phyloP scores from a whole-genome alignment of 2,329 filamentous ascomycete species.

The Xylaria polymorpha region DNA sequence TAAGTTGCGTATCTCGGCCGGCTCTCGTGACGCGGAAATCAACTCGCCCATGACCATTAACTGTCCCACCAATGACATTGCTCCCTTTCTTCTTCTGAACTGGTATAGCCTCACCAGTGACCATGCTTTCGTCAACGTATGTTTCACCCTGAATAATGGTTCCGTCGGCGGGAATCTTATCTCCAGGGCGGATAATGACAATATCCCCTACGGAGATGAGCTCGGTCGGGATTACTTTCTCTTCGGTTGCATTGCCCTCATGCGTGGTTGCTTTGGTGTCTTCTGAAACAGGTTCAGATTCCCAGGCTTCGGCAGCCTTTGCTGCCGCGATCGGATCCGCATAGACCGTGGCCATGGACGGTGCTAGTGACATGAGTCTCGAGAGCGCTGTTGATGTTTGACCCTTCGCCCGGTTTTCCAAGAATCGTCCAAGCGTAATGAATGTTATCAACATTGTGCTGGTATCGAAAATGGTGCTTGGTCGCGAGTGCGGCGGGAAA shows the following conservation, averaged over 20 bases:
- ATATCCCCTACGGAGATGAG: conserved; percentile 94
- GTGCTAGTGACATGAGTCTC: conserved; percentile 92
- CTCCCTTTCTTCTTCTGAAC: conserved; percentile 88
- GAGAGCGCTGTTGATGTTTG: conserved; percentile 96
- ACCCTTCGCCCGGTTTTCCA: conserved; percentile 95
- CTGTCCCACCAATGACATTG: conserved; percentile 88
- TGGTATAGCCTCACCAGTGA: conserved; percentile 96
- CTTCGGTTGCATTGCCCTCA: conserved; percentile 75
- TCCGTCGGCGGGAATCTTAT: conserved; percentile 96
- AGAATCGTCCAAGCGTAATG: conserved; percentile 87
- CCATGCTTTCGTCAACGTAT: conserved; percentile 97
- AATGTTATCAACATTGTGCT: conserved; percentile 99
- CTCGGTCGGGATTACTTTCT: conserved; percentile 90
- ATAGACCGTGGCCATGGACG: conserved; percentile 97
- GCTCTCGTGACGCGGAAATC: conserved; percentile 94
- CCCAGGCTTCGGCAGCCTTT: conserved; percentile 87
- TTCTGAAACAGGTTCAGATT: conserved; percentile 54
- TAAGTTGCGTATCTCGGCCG: conserved; percentile 94
- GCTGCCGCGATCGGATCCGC: conserved; percentile 92
- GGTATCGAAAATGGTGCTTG: conserved; percentile 93
- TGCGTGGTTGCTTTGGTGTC: conserved; percentile 59
- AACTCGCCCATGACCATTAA: conserved; percentile 91
- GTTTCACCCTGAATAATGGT: conserved; percentile 88
- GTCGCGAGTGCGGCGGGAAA: conserved; percentile 79
- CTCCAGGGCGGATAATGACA: conserved; percentile 90